Base-by-base conservation (phyloP, 2,329 filamentous ascomycete species). In the Phaeoacremonium minimum region DNA sequence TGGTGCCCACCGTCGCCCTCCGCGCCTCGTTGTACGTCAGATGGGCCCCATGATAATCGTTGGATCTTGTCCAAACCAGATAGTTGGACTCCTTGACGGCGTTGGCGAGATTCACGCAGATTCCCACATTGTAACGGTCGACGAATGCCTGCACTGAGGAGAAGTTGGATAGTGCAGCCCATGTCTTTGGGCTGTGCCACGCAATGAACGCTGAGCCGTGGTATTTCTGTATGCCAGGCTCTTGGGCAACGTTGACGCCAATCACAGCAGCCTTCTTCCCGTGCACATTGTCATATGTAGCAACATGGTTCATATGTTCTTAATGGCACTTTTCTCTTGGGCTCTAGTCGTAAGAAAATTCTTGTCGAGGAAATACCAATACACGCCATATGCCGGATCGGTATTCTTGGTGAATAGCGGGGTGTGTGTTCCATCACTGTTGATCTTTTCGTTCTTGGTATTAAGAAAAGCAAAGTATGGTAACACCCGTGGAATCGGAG, bases 341-440 rank as follows among this genome's bases (percentile, higher is more conserved):
- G 32, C 31, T 14, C 36, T 15, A 8, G 17, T 26, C 6, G 32
- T 30, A 15, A 39, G 18, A 17, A 35, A 31, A 29, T 39, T 39
- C 31, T 39, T 39, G 28, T 39, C 36, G 8, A 28, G 17, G n/a
- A 39, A 39, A 18, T 39, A 39, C 36, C 36, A 39, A 29, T 39
- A 39, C 18, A 35, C 32, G n/a, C 36, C 36, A 22, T 39, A 39
- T 12, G 36, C 17, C 15, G 32, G n/a, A 15, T 16, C 31, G 11
- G 32, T 26, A 26, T 39, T 39, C 32, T 39, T 39, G n/a, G 16
- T 15, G n/a, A 39, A 28, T 13, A 34, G 13, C 8, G 34, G 34
- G 13, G 28, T 36, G 26, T 32, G 28, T 12, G 28, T 17, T 9
- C 34, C 28, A 19, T 32, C 28, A 6, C 26, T 14, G 17, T 32